phyloP scores from a whole-genome alignment of 495 filamentous ascomycete species.

The Xylaria castorea region DNA sequence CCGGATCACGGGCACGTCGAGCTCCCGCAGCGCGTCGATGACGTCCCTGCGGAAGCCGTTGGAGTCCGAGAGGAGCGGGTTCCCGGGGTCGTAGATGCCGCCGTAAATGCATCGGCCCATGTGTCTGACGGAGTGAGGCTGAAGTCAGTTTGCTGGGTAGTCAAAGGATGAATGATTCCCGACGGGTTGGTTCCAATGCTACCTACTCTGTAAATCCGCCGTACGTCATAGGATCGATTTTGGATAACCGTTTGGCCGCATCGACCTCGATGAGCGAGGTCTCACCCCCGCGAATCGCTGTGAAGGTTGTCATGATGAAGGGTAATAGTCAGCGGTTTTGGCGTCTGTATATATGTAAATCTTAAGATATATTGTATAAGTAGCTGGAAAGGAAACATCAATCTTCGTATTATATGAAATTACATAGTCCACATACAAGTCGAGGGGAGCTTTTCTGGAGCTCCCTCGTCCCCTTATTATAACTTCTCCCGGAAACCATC shows the following conservation, averaged over 20 bases:
- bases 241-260: conserved; percentile 63
- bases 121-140: conserved; percentile 56
- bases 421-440: neutral
- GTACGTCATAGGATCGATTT: conserved; percentile 77
- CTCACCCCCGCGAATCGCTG: conserved; percentile 63
- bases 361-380: neutral
- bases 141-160: neutral
- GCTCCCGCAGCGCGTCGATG: conserved; percentile 68
- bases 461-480: neutral
- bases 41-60: conserved; percentile 81
- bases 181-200: neutral
- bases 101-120: conserved; percentile 88
- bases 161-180: neutral
- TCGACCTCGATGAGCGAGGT: conserved; percentile 67
- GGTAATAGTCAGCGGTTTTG: conserved; percentile 19
- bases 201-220: conserved; percentile 75
- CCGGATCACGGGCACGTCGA: conserved; percentile 74
- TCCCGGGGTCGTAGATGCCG: conserved; percentile 79
- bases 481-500: neutral
- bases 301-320: conserved; percentile 69
- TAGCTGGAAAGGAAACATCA: neutral
- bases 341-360: neutral
- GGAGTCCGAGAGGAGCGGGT: conserved; percentile 72
- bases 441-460: neutral
- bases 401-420: neutral